Conservation (phyloP, 202 grass and related monocot species). For the Brachypodium distachyon region DNA sequence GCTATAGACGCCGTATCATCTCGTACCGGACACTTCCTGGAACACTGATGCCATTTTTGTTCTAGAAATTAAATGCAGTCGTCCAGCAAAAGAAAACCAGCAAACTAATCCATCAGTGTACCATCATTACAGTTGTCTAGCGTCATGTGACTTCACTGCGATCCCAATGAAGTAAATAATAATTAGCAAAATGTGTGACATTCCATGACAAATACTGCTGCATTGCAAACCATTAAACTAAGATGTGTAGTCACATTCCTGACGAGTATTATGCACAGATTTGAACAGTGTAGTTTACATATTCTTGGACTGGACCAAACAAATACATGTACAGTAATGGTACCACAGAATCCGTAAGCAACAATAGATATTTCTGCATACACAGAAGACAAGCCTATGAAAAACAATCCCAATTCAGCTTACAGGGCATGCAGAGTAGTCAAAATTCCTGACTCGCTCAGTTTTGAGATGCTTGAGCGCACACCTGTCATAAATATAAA, state of each 20-base stretch:
- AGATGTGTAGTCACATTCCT: background rate
- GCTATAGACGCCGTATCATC: background rate
- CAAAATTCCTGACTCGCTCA: constrained; percentile 73
- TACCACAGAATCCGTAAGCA: background rate
- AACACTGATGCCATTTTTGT: background rate
- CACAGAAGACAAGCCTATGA: background rate
- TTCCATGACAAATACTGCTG: background rate
- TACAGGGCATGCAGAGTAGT: constrained; percentile 98
- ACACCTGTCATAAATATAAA: constrained; percentile 45
- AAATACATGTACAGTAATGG: constrained; percentile 1
- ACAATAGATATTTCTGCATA: constrained; percentile 11
- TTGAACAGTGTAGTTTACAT: constrained; percentile 12
- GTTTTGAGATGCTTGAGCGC: constrained; percentile 72
- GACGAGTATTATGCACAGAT: background rate
- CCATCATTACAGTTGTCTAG: background rate
- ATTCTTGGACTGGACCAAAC: background rate
- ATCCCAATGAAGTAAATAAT: background rate
- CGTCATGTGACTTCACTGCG: background rate
- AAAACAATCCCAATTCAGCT: constrained; percentile 27
- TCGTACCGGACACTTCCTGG: background rate
- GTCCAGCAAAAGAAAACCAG: background rate
- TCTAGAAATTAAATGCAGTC: background rate
- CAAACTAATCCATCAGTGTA: background rate
- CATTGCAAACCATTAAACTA: constrained; percentile 12
- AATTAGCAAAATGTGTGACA: background rate